Percentiles rank a stretch among this genome's conserved stretches.
phyloP scores from a whole-genome alignment of 495 filamentous ascomycete species.

The Aspergillus conjunctus region DNA sequence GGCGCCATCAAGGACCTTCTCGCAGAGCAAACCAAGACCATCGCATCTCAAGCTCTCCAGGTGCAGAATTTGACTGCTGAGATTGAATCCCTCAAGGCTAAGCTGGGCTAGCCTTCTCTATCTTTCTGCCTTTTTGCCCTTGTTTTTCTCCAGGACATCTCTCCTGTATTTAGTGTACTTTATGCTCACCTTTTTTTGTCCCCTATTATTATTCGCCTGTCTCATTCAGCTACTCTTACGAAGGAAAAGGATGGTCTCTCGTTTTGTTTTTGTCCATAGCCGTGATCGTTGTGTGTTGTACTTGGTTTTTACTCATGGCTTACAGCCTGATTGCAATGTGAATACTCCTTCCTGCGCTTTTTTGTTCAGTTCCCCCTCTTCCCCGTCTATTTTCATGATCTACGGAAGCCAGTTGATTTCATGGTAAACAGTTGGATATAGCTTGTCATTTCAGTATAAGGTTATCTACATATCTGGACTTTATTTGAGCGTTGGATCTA shows the following conservation, averaged over 20 bases:
- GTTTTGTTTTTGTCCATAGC: conserved; percentile 20
- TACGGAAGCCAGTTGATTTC: background rate
- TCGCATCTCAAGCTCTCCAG: conserved; percentile 47
- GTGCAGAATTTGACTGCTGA: conserved; percentile 48
- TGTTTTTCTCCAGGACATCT: background rate
- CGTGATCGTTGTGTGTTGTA: conserved; percentile 21
- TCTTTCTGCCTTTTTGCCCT: background rate
- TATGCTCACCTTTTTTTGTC: background rate
- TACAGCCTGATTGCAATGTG: conserved; percentile 26
- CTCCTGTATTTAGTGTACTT: conserved; percentile 2
- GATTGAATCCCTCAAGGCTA: conserved; percentile 50
- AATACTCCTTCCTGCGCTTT: conserved; percentile 17
- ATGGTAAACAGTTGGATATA: background rate
- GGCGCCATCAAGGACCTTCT: conserved; percentile 49
- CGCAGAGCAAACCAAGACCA: conserved; percentile 48
- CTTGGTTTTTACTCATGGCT: conserved; percentile 16
- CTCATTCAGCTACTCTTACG: background rate
- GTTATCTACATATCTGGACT: no score
- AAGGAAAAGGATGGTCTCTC: conserved; percentile 14
- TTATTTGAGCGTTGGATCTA: no score
- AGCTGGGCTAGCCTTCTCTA: conserved; percentile 32
- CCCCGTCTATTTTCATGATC: background rate
- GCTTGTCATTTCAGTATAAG: background rate
- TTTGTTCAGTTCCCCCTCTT: background rate
- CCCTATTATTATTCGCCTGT: background rate